These are phyloP conservation scores for Mytilinidion resinicola DNA, from an alignment of 495 filamentous ascomycete genomes.

Conservation along the genomic window DNA sequence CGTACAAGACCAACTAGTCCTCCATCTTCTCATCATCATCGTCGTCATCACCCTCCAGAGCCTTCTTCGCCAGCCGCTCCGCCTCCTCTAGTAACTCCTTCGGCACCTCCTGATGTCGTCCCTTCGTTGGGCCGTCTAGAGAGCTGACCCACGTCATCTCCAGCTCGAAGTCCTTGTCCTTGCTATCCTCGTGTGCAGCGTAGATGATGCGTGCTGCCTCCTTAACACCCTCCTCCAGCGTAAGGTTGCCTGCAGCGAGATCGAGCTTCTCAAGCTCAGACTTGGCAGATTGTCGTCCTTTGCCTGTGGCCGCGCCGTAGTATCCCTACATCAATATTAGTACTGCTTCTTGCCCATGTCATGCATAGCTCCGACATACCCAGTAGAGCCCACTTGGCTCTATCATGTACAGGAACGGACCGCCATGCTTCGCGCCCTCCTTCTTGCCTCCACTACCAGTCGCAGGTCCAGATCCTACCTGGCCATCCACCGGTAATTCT, in stretches of 20 bases:
- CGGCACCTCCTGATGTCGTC: constrained; percentile 84
- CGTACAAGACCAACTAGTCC: constrained; percentile 29
- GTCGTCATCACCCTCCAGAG: constrained; percentile 39
- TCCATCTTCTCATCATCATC: constrained; percentile 39
- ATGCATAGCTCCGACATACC: constrained; percentile 43
- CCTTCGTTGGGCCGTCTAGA: constrained; percentile 76
- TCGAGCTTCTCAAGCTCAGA: constrained; percentile 97
- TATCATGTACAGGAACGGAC: constrained; percentile 94
- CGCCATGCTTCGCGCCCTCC: constrained; percentile 68
- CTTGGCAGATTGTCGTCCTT: constrained; percentile 92
- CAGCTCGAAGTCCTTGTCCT: constrained; percentile 97
- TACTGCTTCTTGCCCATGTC: neutral
- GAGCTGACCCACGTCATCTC: constrained; percentile 98
- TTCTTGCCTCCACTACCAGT: constrained; percentile 76
- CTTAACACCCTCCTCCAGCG: constrained; percentile 81
- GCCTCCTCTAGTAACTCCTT: constrained; percentile 84
- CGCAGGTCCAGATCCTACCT: constrained; percentile 73
- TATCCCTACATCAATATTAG: constrained; percentile 58
- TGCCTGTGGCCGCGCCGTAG: constrained; percentile 94
- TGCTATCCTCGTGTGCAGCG: constrained; percentile 92
- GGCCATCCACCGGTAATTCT: constrained; percentile 73
- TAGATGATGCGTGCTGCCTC: constrained; percentile 96
- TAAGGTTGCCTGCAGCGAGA: constrained; percentile 67
- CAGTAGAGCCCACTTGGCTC: constrained; percentile 95
- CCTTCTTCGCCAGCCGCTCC: constrained; percentile 52